Evolutionary conservation across 2,329 filamentous ascomycete genomes (phyloP).

Genomic region (Tricladium varicosporioides): DNA sequence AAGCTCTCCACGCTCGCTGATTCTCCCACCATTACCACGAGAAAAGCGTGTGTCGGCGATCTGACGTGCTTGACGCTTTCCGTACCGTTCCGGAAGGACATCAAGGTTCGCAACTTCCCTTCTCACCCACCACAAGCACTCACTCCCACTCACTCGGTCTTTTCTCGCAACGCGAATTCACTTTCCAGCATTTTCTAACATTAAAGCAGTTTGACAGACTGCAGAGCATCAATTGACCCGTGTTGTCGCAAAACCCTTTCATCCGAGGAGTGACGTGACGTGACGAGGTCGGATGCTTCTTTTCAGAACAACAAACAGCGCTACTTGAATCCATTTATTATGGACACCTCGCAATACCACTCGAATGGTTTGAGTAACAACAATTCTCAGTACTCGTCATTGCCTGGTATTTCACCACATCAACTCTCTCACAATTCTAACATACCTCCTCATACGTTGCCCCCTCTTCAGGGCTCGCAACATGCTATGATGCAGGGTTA

Average conservation of each 20-base stretch:
- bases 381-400: slow-evolving; percentile 29
- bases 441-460: slow-evolving; percentile 53
- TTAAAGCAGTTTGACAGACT: background rate
- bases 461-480: slow-evolving; percentile 49
- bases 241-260: background rate
- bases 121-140: background rate
- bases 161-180: too few relatives aligned
- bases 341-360: slow-evolving; percentile 32
- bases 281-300: slow-evolving; percentile 6
- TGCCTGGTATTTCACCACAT: slow-evolving; percentile 35
- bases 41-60: background rate
- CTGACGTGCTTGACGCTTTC: background rate
- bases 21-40: background rate
- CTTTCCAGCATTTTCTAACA: background rate
- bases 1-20: background rate
- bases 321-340: slow-evolving; percentile 4
- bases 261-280: slow-evolving; percentile 5
- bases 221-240: slow-evolving; percentile 1
- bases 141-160: background rate
- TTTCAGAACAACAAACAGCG: slow-evolving; percentile 1
- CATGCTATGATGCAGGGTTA: slow-evolving; percentile 55
- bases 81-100: background rate
- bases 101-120: background rate
- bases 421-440: slow-evolving; percentile 40
- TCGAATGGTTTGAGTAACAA: slow-evolving; percentile 30